Evolutionary conservation across 1,139 yeast genomes (phyloP).

Genomic region (Suhomyces coccinellae): DNA sequence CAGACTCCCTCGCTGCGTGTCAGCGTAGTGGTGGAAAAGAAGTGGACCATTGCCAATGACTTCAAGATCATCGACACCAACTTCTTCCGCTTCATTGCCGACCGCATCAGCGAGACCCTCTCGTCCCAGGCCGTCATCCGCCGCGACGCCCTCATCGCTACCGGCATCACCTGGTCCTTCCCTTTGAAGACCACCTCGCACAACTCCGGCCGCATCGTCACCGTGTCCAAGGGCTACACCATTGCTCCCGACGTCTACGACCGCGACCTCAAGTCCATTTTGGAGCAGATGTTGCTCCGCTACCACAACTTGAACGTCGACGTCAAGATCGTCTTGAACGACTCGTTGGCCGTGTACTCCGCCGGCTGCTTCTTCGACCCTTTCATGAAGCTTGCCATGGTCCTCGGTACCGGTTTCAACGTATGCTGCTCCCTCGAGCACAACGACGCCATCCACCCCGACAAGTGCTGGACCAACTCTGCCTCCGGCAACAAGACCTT

Average conservation of each 20-base stretch:
- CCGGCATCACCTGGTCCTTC: conserved; percentile 62
- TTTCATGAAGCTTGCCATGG: conserved; percentile 42
- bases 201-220: conserved; percentile 46
- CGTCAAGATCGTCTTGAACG: conserved; percentile 41
- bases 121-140: conserved; percentile 27
- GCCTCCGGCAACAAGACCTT: conserved; percentile 21
- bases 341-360: conserved; percentile 49
- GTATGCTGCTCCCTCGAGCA: conserved; percentile 41
- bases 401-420: conserved; percentile 49
- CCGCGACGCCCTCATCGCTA: conserved; percentile 24
- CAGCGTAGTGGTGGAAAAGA: conserved; percentile 33
- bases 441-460: conserved; percentile 17
- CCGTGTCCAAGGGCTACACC: conserved; percentile 54
- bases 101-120: conserved; percentile 34
- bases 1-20: conserved; percentile 17
- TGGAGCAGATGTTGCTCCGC: conserved; percentile 32
- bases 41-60: conserved; percentile 44
- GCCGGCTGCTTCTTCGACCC: conserved; percentile 45
- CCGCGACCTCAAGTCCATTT: conserved; percentile 42
- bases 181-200: conserved; percentile 48
- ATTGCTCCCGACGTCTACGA: conserved; percentile 40
- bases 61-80: conserved; percentile 37
- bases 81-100: conserved; percentile 45
- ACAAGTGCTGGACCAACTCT: conserved; percentile 25
- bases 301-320: conserved; percentile 30